Base-by-base conservation (phyloP, 2,329 filamentous ascomycete genomes). In the Diaporthe citriasiana region DNA sequence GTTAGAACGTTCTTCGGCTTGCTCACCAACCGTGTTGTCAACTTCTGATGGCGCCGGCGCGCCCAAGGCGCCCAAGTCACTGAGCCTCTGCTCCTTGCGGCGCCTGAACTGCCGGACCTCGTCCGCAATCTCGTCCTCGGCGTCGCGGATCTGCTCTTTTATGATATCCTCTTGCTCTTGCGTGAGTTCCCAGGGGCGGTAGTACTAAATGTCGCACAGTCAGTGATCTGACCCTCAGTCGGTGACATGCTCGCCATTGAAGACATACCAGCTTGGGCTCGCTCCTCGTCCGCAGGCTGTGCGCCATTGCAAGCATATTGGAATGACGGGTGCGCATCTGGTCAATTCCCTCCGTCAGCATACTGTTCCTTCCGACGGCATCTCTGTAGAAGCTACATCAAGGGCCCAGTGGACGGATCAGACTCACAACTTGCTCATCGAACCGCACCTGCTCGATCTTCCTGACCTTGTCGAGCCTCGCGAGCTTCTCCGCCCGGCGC, bases 161-260 rank as follows among this genome's bases (percentile, higher is more conserved):
- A 98, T 94, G 15, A 83, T 86, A 7, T 91, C 89, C 82, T 95
- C 90, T 81, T 98, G 93, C 57, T 90, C 87, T 7, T 85, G 82
- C 42, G 90, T 91, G 72, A 94, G 87, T 78, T 95, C 91, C 93
- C 93, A 97, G 0, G 96, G 96, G 59, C 93, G 92, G 82, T 97
- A 98, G 82, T 93, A 96, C 95, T 98, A 72, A 77, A 22, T 74
- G 25, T 33, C 53, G 7, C 27, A 30, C 33, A 47, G 17, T 71
- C 22, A 57, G 72, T 76, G 57, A 70, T 70, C 70, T 59, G 17
- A n/a, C 42, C n/a, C 12, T 25, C 27, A n/a, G 5, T 19, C 9
- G n/a, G 9, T 19, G 22, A 10, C 13, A 2, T 19, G n/a, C 45
- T 51, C 38, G 10, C 8, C 12, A 25, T 13, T 47, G 27, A 1